Evolutionary conservation across 2,329 filamentous ascomycete genomes (phyloP), one percentile per base, ranked within the genome.

Genomic region (Diaporthe sp.): DNA sequence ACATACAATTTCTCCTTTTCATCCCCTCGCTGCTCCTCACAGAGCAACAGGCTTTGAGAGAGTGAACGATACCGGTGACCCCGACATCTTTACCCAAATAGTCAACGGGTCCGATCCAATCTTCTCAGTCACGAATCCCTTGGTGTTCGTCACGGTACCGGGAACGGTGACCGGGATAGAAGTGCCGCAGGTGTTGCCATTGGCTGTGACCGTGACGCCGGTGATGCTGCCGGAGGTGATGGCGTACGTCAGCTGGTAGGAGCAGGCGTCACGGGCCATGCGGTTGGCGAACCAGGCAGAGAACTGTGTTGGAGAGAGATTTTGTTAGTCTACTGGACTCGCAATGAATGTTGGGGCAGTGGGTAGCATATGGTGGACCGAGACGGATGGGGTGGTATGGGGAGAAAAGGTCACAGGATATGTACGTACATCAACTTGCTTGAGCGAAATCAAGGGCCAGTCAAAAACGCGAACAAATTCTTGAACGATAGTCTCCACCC

Each of bases 131-230:
- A 22, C 27, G 63, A 66, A 66, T 10, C 63, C 63, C 9, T 66
- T 30, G 8, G 63, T 66, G 63, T 66, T 44, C 12, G 63, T 66
- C 44, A 66, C 63, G 13, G 44, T 22, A 1, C 63, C 63, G 6
- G 63, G 63, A 7, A 66, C 63, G 30, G 63, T 66, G 13, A 66
- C 63, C 13, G 63, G 63, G 30, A 66, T 51, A 12, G 63, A n/a
- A 8, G 63, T 15, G 44, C 63, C 30, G 44, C 63, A 66, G 30
- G 63, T 51, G 44, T 66, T 66, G n/a, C 63, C 63, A 15, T 19
- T 66, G 44, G 63, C 63, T 12, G 63, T 66, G 44, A 66, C 63
- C 10, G 63, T 66, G 30, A 66, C 63, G 22, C 63, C 63, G 63
- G 63, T 66, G 44, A 66, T 66, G 44, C 44, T 51, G 30, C 63